Evolutionary conservation across 257 asterid genomes (phyloP).

Genomic region (Nicotiana tomentosiformis): DNA sequence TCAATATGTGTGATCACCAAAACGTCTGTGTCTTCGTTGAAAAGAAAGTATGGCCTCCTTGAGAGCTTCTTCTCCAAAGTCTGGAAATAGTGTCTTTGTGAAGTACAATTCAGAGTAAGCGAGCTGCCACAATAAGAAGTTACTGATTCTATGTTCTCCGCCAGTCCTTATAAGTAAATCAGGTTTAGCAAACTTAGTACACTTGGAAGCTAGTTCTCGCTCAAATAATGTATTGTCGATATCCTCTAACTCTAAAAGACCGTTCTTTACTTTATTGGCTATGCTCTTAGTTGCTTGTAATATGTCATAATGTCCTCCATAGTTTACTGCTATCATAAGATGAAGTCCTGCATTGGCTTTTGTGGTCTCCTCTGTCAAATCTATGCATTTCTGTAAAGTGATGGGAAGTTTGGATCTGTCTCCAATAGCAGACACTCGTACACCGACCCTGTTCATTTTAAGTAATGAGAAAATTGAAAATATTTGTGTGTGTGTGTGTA

Average conservation of each 20-base stretch:
- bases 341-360: slow-evolving; percentile 3
- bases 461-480: neutral
- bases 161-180: slow-evolving; percentile 13
- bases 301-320: slow-evolving; percentile 11
- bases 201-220: neutral
- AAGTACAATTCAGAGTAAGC: too few relatives aligned
- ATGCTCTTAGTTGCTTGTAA: slow-evolving; percentile 1
- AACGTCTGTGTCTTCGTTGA: neutral
- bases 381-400: neutral
- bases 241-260: neutral
- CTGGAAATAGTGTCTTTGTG: too few relatives aligned
- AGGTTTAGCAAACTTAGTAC: neutral
- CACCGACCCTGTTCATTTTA: neutral
- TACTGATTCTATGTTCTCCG: slow-evolving; percentile 13
- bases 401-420: neutral
- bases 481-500: too few relatives aligned
- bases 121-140: neutral
- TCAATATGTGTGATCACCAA: neutral
- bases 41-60: too few relatives aligned
- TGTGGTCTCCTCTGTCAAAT: neutral
- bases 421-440: neutral
- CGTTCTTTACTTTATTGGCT: slow-evolving; percentile 9
- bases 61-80: too few relatives aligned
- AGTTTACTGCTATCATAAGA: neutral
- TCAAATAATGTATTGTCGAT: neutral